Evolutionary conservation across 2,329 filamentous ascomycete genomes (phyloP).

Genomic region (Plenodomus biglobosus): DNA sequence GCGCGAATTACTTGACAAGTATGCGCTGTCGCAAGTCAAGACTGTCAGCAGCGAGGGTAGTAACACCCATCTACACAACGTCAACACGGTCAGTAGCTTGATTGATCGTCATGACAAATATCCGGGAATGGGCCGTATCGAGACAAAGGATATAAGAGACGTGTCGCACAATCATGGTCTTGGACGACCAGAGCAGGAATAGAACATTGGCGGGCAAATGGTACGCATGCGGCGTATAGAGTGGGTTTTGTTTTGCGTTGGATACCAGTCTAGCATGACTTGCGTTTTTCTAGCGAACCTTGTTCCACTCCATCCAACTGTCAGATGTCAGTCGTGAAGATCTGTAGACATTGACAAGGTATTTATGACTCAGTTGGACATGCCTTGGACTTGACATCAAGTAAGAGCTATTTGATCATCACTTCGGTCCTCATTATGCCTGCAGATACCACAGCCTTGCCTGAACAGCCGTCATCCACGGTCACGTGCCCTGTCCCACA

Average conservation of each 20-base stretch:
- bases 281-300: neutral
- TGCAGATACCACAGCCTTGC: too few species aligned
- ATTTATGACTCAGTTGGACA: too few species aligned
- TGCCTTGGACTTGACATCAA: too few species aligned
- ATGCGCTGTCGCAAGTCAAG: slow-evolving; percentile 30
- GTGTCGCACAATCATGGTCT: slow-evolving; percentile 23
- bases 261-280: neutral
- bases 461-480: too few species aligned
- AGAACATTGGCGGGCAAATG: neutral
- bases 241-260: neutral
- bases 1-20: slow-evolving; percentile 18
- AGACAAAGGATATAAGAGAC: slow-evolving; percentile 45
- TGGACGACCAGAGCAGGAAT: neutral
- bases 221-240: neutral
- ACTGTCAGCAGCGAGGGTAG: slow-evolving; percentile 29
- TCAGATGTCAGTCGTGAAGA: too few species aligned
- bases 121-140: slow-evolving; percentile 36
- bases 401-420: too few species aligned
- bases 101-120: slow-evolving; percentile 51
- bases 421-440: too few species aligned
- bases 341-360: too few species aligned
- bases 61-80: slow-evolving; percentile 22
- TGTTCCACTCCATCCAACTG: too few species aligned
- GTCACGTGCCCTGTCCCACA: too few species aligned
- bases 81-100: slow-evolving; percentile 39